phyloP scores from a whole-genome alignment of 768 basidiomycete genomes.

The Solioccasus polychromus region DNA sequence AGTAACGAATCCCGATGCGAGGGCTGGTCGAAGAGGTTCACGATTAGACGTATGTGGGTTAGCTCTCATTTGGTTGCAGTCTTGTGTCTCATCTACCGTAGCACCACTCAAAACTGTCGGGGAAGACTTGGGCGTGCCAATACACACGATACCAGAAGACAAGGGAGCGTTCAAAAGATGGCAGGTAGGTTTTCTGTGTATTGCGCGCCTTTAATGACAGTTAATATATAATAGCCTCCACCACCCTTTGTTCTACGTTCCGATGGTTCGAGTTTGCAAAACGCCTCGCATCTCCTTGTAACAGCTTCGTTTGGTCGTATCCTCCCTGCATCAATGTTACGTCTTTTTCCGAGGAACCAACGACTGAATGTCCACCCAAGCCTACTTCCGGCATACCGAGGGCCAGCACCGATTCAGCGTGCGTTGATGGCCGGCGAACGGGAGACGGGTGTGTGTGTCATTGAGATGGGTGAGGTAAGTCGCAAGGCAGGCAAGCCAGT shows the following conservation, averaged over 20 bases:
- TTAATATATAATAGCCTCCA: conserved; percentile 37
- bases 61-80: not conserved
- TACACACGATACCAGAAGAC: conserved; percentile 58
- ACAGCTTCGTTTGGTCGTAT: conserved; percentile 93
- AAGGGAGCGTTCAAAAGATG: conserved; percentile 62
- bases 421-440: conserved; percentile 64
- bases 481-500: conserved; percentile 54
- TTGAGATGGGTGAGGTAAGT: conserved; percentile 62
- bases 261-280: conserved; percentile 16
- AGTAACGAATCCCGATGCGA: conserved; percentile 69
- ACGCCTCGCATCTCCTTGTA: conserved; percentile 57
- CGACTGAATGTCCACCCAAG: conserved; percentile 90
- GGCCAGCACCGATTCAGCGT: conserved; percentile 88
- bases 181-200: conserved; percentile 42
- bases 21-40: conserved; percentile 59
- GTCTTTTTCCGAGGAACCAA: conserved; percentile 53
- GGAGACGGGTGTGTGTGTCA: conserved; percentile 78
- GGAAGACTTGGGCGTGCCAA: conserved; percentile 48
- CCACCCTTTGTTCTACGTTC: conserved; percentile 29
- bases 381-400: conserved; percentile 81
- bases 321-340: conserved; percentile 59
- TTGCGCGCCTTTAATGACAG: not conserved
- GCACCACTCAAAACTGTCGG: conserved; percentile 71
- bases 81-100: conserved; percentile 27
- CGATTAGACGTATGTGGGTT: conserved; percentile 51